These are phyloP conservation scores for Coemansia sp. DNA, from an alignment of 192 early-diverging fungal genomes.

Conservation along the genomic window DNA sequence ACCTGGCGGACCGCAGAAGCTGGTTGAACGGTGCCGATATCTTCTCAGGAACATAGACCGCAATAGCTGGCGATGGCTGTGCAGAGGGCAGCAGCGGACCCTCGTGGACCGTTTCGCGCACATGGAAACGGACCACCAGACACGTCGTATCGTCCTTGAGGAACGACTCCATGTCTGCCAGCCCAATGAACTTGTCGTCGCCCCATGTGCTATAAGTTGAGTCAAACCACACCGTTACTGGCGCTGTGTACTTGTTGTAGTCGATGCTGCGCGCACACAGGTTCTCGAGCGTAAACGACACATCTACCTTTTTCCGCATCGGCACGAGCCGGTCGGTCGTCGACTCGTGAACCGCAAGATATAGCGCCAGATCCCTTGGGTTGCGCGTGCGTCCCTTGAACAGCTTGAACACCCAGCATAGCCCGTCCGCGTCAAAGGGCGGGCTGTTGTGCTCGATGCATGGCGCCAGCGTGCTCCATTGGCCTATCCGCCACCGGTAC, in stretches of 20 bases:
- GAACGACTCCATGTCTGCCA: constrained; percentile 36
- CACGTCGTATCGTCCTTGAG: constrained; percentile 39
- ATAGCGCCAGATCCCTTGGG: constrained; percentile 38
- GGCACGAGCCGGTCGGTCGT: constrained; percentile 19
- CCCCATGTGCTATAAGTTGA: constrained; percentile 50
- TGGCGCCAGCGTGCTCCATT: constrained; percentile 49
- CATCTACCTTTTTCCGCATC: constrained; percentile 41
- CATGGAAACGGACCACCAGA: constrained; percentile 48
- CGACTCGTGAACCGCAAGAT: constrained; percentile 47
- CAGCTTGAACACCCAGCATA: constrained; percentile 54
- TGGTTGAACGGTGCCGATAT: constrained; percentile 52
- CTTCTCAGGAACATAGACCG: constrained; percentile 48
- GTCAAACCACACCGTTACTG: constrained; percentile 53
- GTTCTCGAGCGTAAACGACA: constrained; percentile 48
- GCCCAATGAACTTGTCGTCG: constrained; percentile 45
- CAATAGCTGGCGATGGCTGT: constrained; percentile 41
- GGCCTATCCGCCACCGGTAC: constrained; percentile 56
- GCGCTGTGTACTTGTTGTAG: constrained; percentile 52
- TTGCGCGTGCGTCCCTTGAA: constrained; percentile 53
- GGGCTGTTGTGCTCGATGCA: constrained; percentile 55
- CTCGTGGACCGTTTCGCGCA: constrained; percentile 41
- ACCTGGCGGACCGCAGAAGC: constrained; percentile 44
- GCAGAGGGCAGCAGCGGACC: constrained; percentile 17
- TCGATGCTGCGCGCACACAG: constrained; percentile 33
- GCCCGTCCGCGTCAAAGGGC: constrained; percentile 45